These are phyloP conservation scores for Podila epicladia DNA, from an alignment of 192 early-diverging fungal species.

Conservation along the genomic window DNA sequence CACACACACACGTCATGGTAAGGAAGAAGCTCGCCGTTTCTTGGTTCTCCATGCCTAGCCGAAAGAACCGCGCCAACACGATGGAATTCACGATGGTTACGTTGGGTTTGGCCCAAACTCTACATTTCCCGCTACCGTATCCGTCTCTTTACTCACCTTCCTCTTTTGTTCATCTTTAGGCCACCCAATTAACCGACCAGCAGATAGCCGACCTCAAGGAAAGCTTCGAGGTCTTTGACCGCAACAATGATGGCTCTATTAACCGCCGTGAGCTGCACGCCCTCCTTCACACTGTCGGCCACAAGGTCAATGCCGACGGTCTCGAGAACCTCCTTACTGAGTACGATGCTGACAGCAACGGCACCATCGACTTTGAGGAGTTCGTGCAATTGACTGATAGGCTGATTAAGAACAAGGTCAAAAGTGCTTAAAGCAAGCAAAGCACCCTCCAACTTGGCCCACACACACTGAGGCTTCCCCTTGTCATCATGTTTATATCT, in stretches of 20 bases:
- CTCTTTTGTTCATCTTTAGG: not conserved
- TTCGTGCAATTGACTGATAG: conserved; percentile 1
- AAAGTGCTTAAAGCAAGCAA: not conserved
- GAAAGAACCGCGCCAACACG: not conserved
- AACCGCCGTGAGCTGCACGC: conserved; percentile 29
- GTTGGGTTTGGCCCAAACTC: not conserved
- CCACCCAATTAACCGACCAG: not conserved
- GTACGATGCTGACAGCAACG: conserved; percentile 23
- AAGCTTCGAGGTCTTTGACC: conserved; percentile 47
- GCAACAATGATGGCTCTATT: conserved; percentile 29
- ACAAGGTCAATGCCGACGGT: conserved; percentile 27
- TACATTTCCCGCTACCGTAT: not conserved
- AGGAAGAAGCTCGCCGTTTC: not conserved
- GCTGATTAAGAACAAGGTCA: conserved; percentile 36
- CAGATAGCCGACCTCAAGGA: conserved; percentile 31
- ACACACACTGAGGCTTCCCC: no score
- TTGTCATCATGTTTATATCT: not conserved
- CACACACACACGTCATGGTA: conserved; percentile 12
- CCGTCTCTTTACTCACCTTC: not conserved
- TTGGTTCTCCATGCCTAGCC: not conserved
- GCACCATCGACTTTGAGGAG: conserved; percentile 33
- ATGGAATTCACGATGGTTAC: not conserved
- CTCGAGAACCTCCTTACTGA: conserved; percentile 21
- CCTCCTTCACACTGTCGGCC: conserved; percentile 44
- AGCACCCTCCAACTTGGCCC: not conserved